Evolutionary conservation across 768 basidiomycete species (phyloP), one percentile per base, ranked within the genome.

Genomic region (Lyophyllum atratum): DNA sequence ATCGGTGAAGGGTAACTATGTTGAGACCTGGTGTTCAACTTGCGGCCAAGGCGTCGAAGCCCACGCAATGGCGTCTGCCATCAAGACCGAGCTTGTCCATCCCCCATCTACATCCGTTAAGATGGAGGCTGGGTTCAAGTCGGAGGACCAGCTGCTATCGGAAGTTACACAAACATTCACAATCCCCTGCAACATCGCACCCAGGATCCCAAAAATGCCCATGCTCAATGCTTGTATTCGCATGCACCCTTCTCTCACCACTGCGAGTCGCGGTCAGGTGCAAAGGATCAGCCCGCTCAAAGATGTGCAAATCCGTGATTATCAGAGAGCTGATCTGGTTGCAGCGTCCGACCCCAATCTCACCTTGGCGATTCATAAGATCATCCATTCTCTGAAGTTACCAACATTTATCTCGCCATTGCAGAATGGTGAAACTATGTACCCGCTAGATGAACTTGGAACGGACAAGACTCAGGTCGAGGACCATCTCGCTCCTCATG

Each of bases 401-500:
- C 59, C 67, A 15, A 43, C 66, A 7, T 71, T 76, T 52, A 19
- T 37, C 25, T 31, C 22, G 17, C 44, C 54, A 44, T 19, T 58
- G 4, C 26, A 58, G 9, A 29, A 64, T 19, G 52, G 55, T 48
- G 39, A 54, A 24, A 46, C 19, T 21, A 25, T 29, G 24, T 73
- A 63, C 64, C 74, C 72, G 39, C 44, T 74, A 8, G 66, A 72
- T 59, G 51, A 58, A 19, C 45, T 76, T 37, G 77, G 74, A 25
- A 44, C 60, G 33, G 54, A 66, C 31, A 54, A 60, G 28, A 53
- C 37, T 3, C 62, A 69, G 19, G 66, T 80, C n/a, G 72, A 77
- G 29, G 58, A 57, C 4, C 61, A 63, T 17, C 62, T 83, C 11
- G 76, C 76, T 17, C 78, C 80, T 12, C 63, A 71, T 62, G 77